Base-by-base conservation (phyloP, 495 filamentous ascomycete genomes). In the Trichoderma asperelloides region DNA sequence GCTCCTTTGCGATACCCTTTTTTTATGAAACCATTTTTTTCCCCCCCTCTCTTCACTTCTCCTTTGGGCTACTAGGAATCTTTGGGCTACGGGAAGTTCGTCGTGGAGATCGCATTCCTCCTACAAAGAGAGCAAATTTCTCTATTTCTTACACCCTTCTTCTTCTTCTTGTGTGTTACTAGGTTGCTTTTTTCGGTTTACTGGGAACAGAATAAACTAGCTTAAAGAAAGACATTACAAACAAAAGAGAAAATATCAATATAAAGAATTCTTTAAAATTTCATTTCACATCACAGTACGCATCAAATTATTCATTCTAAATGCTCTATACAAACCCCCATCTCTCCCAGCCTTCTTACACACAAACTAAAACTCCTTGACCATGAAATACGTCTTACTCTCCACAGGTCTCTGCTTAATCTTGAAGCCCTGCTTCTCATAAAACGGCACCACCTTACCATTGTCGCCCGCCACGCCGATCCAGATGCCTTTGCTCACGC, bases 401-500 rank as follows among this genome's bases (percentile, higher is more conserved):
- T 68, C 75, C 77, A 0, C 74, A 75, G 0, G 72, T 74, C 7
- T 69, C 70, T 28, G 23, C 63, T 75, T 73, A 11, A 79, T 68
- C 66, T 71, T 70, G 51, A 79, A 81, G 45, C 78, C 78, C n/a
- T 76, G 63, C 69, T 65, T 70, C 68, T 80, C 76, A 68, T 81
- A 80, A 65, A 80, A 80, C 66, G 64, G 49, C 40, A 81, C 77
- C 11, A 79, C 79, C 73, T 79, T 77, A 0, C 64, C 70, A 68
- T 81, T 81, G 71, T 81, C 79, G 43, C 70, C 75, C 8, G 72
- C 70, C 0, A 78, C 71, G 0, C 78, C 79, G 43, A 80, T 62
- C 57, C 78, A 72, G 3, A 78, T 69, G 23, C 78, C 78, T 66
- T 64, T 74, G 12, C 76, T 78, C 51, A 64, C 67, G 25, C 45